Base-by-base conservation (phyloP, 345 rosid species). In the Gossypium herbaceum region DNA sequence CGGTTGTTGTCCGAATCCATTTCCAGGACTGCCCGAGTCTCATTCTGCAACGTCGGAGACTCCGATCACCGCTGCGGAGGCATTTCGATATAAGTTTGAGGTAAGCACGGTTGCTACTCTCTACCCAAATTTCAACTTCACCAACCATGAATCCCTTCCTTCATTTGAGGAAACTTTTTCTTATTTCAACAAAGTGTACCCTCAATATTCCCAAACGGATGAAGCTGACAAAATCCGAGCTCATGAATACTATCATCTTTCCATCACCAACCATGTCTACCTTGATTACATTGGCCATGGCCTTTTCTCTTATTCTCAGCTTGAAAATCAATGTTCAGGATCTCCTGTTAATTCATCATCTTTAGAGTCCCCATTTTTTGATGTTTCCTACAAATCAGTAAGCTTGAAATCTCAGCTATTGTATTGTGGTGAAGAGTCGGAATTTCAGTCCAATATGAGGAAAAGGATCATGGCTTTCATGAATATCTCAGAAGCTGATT, bases 91-190 rank as follows among this genome's bases (percentile, higher is more conserved):
- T 2, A 85, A 86, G 20, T 91, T 91, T 62, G 85, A 82, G 25
- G 47, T 72, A 13, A 74, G 82, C 39, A 81, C 85, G 77, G 70
- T 82, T 76, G 81, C 88, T 2, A 84, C 86, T 64, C 81, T 88
- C n/a, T 68, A 73, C 58, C 85, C 79, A 73, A 75, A 84, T 72
- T 47, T 70, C 45, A 75, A 79, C 4, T 95, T 91, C 88, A 95
- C 94, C 3, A 86, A 91, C 81, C 99, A 86, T 56, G 97, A 95
- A 69, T 95, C 98, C 71, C 88, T 95, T 22, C 97, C 96, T 73
- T 77, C 89, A 2, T 79, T 90, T 17, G 80, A 78, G 0, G 88
- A 89, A 73, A 84, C 97, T 2, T 81, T 84, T 78, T 79, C 85
- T 67, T 77, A 76, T 50, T 88, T 93, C 79, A 76, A 65, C 51